Percentiles rank a stretch among this genome's conserved stretches.
These are phyloP conservation scores for Phytopythium vexans DNA, from an alignment of 352 stramenopile genomes.

Conservation along the genomic window DNA sequence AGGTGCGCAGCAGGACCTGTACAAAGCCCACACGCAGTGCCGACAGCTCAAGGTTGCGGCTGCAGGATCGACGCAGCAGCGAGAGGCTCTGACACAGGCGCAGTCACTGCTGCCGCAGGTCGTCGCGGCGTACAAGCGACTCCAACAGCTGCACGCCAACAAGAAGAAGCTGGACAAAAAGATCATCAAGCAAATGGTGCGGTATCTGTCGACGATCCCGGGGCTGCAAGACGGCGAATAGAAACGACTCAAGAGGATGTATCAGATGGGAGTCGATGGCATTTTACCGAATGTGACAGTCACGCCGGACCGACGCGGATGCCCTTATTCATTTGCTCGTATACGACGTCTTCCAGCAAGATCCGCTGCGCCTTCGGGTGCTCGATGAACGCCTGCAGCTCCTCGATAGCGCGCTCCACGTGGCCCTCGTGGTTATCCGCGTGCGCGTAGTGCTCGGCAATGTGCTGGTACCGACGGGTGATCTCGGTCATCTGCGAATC, in stretches of 20 bases:
- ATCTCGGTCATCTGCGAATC: conserved; percentile 70
- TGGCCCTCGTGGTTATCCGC: conserved; percentile 55
- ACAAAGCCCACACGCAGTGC: conserved; percentile 57
- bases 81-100: conserved; percentile 16
- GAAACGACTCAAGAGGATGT: conserved; percentile 6
- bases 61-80: background rate
- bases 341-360: conserved; percentile 53
- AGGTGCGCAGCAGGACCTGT: conserved; percentile 63
- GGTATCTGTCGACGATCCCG: conserved; percentile 70
- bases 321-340: conserved; percentile 58
- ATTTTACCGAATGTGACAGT: background rate
- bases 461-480: conserved; percentile 62
- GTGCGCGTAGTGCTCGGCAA: conserved; percentile 69
- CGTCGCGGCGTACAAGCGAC: conserved; percentile 59
- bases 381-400: conserved; percentile 76
- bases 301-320: conserved; percentile 70
- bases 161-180: conserved; percentile 84
- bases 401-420: conserved; percentile 68
- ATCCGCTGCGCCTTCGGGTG: conserved; percentile 63
- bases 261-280: conserved; percentile 1
- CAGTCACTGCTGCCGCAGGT: conserved; percentile 47
- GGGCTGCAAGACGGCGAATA: conserved; percentile 38
- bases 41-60: conserved; percentile 12
- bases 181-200: conserved; percentile 81
- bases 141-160: conserved; percentile 64